These are phyloP conservation scores for Myxozyma mucilagina DNA, from an alignment of 805 yeast genomes.

Conservation along the genomic window DNA sequence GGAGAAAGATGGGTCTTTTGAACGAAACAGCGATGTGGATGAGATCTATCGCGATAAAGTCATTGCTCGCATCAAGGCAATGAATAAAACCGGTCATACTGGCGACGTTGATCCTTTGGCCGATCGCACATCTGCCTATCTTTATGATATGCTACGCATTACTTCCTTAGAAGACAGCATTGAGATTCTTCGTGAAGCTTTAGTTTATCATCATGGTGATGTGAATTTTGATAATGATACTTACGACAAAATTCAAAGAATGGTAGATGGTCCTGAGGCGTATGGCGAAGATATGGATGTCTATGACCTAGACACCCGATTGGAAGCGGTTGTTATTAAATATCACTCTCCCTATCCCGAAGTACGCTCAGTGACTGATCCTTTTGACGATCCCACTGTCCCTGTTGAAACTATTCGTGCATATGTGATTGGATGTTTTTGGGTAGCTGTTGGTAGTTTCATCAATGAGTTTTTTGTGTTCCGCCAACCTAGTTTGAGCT, in stretches of 20 bases:
- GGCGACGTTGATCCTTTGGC: constrained; percentile 15
- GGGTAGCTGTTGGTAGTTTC: constrained; percentile 59
- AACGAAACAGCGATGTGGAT: not conserved
- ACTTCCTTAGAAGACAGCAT: constrained; percentile 45
- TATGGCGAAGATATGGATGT: constrained; percentile 15
- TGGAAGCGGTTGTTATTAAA: constrained; percentile 46
- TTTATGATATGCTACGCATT: constrained; percentile 42
- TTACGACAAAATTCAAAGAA: constrained; percentile 9
- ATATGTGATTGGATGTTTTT: constrained; percentile 50
- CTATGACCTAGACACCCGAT: constrained; percentile 14
- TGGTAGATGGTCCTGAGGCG: constrained; percentile 18
- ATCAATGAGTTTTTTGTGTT: constrained; percentile 60
- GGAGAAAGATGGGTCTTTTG: not conserved
- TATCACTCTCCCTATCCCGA: constrained; percentile 54
- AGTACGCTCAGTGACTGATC: constrained; percentile 56
- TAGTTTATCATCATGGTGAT: constrained; percentile 47
- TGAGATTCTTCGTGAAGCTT: constrained; percentile 22
- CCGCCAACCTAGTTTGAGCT: constrained; percentile 57
- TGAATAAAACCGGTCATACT: constrained; percentile 14
- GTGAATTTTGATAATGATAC: constrained; percentile 46
- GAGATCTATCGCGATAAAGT: not conserved
- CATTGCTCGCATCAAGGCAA: constrained; percentile 6
- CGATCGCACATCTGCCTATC: constrained; percentile 7
- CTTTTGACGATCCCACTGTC: constrained; percentile 50
- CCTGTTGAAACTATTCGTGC: constrained; percentile 45